phyloP scores from a whole-genome alignment of 1,284 basidiomycete species.

The Fomitopsis pinicola region DNA sequence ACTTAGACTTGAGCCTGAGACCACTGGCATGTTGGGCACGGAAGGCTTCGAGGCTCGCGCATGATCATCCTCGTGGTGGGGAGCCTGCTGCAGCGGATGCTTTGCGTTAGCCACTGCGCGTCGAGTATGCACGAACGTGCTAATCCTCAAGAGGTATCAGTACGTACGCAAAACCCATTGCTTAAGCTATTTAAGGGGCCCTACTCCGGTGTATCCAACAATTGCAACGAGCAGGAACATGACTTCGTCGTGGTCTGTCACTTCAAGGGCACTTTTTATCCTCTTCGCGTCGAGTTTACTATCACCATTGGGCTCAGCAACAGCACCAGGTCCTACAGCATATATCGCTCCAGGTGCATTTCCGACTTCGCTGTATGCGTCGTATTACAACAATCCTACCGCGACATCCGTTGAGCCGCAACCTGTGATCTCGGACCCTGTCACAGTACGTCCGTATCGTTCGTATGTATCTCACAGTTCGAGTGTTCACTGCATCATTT shows the following conservation, averaged over 20 bases:
- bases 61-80: neutral
- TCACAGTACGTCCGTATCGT: slow-evolving; percentile 44
- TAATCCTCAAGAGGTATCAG: neutral
- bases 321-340: slow-evolving; percentile 33
- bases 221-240: neutral
- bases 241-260: neutral
- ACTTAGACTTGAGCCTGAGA: neutral
- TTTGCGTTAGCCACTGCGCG: neutral
- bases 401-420: slow-evolving; percentile 67
- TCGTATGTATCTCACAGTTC: too few relatives aligned
- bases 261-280: too few relatives aligned
- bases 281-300: neutral
- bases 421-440: slow-evolving; percentile 66
- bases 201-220: neutral
- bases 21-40: neutral
- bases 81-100: neutral
- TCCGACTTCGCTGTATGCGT: slow-evolving; percentile 56
- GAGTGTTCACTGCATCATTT: neutral
- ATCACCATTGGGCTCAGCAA: neutral
- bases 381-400: slow-evolving; percentile 70
- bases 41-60: neutral
- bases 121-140: neutral
- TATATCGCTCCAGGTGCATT: slow-evolving; percentile 61
- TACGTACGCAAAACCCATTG: neutral
- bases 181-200: neutral